Conservation (phyloP, 1,139 yeast species). For the Zygosaccharomyces sapae region DNA sequence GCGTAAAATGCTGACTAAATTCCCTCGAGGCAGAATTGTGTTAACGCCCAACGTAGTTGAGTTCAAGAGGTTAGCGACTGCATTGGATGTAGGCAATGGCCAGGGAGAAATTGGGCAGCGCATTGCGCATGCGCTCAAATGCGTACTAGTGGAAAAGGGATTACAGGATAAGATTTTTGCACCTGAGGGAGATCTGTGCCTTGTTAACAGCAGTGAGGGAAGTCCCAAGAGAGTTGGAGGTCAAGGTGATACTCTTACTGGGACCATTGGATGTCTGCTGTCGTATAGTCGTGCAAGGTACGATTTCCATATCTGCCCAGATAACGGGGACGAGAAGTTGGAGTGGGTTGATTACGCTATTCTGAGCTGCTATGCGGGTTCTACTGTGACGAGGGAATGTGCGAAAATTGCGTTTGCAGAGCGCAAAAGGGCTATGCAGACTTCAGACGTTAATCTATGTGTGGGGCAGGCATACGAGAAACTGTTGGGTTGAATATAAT, state of each 20-base stretch:
- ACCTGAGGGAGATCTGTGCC: constrained; percentile 41
- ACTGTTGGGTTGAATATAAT: constrained; percentile 39
- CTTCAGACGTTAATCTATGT: constrained; percentile 69
- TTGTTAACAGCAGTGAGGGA: constrained; percentile 50
- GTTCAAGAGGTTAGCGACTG: constrained; percentile 60
- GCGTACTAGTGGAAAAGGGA: constrained; percentile 74
- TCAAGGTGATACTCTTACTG: constrained; percentile 79
- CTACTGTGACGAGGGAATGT: constrained; percentile 63
- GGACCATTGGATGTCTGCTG: constrained; percentile 62
- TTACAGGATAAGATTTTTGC: constrained; percentile 50
- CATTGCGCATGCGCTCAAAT: constrained; percentile 56
- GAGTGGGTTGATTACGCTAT: constrained; percentile 43
- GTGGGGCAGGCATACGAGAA: constrained; percentile 62
- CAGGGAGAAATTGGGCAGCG: constrained; percentile 38
- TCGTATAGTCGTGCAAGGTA: constrained; percentile 39
- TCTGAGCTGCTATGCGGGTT: constrained; percentile 73
- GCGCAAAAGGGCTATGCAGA: constrained; percentile 76
- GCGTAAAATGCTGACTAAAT: constrained; percentile 41
- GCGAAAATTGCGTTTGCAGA: constrained; percentile 59
- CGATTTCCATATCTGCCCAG: constrained; percentile 45
- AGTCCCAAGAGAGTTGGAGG: constrained; percentile 78
- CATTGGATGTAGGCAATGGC: constrained; percentile 28
- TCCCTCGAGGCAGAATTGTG: constrained; percentile 45
- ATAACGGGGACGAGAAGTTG: constrained; percentile 41
- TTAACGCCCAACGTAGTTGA: constrained; percentile 90